Conservation (phyloP, 345 rosid genomes). For the Hibiscus tridactylites region DNA sequence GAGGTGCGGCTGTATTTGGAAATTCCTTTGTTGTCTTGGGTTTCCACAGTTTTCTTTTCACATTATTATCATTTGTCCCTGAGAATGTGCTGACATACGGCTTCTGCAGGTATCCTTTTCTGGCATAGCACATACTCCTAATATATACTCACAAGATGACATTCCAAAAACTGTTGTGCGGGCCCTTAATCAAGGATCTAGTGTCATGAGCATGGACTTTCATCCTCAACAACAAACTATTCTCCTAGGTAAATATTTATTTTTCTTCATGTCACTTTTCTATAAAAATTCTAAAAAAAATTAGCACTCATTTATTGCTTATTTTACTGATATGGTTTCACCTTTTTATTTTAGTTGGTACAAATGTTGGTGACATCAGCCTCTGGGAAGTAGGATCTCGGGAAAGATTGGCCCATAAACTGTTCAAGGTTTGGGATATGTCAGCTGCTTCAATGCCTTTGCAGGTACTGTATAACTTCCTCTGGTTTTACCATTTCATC, state of each 20-base stretch:
- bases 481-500: background rate
- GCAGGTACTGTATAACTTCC: constrained; percentile 13
- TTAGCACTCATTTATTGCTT: background rate
- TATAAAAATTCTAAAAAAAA: background rate
- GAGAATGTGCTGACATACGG: background rate
- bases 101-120: constrained; percentile 33
- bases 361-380: constrained; percentile 43
- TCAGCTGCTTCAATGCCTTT: constrained; percentile 35
- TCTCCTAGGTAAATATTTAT: constrained; percentile 51
- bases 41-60: background rate
- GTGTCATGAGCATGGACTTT: constrained; percentile 73
- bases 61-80: background rate
- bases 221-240: constrained; percentile 57
- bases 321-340: background rate
- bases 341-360: constrained; percentile 49
- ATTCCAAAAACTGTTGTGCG: constrained; percentile 48
- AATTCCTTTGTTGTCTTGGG: background rate
- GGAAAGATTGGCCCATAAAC: constrained; percentile 41
- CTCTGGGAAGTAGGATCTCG: constrained; percentile 64
- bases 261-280: background rate
- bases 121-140: constrained; percentile 42
- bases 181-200: constrained; percentile 45
- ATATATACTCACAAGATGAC: constrained; percentile 27
- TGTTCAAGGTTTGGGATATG: constrained; percentile 67
- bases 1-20: constrained; percentile 31